A percentile compares a stretch with the other conserved stretches of the same genome.
Evolutionary conservation across 2,329 filamentous ascomycete genomes (phyloP).

Genomic region (Penicillium digitatum): DNA sequence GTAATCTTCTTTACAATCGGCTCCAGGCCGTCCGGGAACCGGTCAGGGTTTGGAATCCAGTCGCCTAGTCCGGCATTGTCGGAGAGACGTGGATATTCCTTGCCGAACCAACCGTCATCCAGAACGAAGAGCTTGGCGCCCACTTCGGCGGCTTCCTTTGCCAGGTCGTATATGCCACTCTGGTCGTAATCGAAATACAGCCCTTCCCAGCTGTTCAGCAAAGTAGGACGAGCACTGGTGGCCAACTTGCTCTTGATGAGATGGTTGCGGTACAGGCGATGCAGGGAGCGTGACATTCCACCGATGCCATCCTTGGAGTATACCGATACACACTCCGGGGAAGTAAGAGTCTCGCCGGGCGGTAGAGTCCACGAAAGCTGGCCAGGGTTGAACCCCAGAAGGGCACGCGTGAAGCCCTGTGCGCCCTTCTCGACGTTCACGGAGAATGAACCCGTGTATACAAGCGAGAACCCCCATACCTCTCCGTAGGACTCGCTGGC

Average conservation of each 20-base stretch:
- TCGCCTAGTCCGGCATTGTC: conserved; percentile 60
- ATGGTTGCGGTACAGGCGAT: conserved; percentile 59
- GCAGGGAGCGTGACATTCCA: conserved; percentile 60
- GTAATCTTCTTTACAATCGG: conserved; percentile 53
- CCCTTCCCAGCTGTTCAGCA: conserved; percentile 66
- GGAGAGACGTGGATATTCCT: conserved; percentile 56
- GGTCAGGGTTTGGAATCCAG: conserved; percentile 57
- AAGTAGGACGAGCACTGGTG: conserved; percentile 49
- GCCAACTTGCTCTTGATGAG: conserved; percentile 57
- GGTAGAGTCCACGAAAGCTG: conserved; percentile 58
- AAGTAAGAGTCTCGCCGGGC: conserved; percentile 55
- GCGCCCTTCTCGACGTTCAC: conserved; percentile 61
- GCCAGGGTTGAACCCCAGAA: conserved; percentile 58
- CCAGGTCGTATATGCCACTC: conserved; percentile 53
- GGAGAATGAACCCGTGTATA: conserved; percentile 62
- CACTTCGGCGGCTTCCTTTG: conserved; percentile 54
- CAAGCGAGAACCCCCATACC: conserved; percentile 61
- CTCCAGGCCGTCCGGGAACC: conserved; percentile 57
- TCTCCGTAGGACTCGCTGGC: conserved; percentile 60
- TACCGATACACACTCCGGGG: conserved; percentile 60
- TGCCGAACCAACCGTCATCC: conserved; percentile 66
- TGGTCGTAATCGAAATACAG: conserved; percentile 58
- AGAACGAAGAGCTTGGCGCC: conserved; percentile 62
- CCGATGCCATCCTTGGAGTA: conserved; percentile 58
- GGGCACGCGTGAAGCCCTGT: conserved; percentile 57